Percentiles rank a stretch among this genome's conserved stretches.
Conservation (phyloP, 192 early-diverging fungal genomes). For the Neocallimastix lanati region DNA sequence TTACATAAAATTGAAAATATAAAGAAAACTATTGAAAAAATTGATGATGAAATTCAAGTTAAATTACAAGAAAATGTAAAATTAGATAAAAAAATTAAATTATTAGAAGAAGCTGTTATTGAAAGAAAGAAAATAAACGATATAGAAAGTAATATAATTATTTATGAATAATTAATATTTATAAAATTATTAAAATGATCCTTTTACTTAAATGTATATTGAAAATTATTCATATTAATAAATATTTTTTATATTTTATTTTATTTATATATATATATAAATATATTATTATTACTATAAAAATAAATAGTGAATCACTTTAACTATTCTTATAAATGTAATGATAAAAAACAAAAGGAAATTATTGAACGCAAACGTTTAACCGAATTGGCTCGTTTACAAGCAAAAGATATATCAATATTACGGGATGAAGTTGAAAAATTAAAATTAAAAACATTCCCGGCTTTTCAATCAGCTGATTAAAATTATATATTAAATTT, state of each 20-base stretch:
- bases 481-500: too few relatives aligned
- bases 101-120: slow-evolving; percentile 12
- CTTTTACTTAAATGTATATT: too few relatives aligned
- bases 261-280: too few relatives aligned
- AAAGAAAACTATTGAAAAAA: slow-evolving; percentile 6
- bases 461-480: slow-evolving; percentile 21
- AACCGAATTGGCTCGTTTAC: slow-evolving; percentile 32
- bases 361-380: slow-evolving; percentile 24
- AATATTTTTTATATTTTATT: too few relatives aligned
- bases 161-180: slow-evolving; percentile 1
- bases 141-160: slow-evolving; percentile 17
- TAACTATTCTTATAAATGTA: neutral
- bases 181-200: too few relatives aligned
- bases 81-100: slow-evolving; percentile 13
- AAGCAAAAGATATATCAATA: slow-evolving; percentile 42
- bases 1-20: slow-evolving; percentile 27
- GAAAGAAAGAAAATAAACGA: slow-evolving; percentile 22
- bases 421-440: slow-evolving; percentile 33
- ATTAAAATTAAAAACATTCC: slow-evolving; percentile 31
- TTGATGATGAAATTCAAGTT: slow-evolving; percentile 10
- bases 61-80: slow-evolving; percentile 22
- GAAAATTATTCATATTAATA: too few relatives aligned
- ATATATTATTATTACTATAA: too few relatives aligned
- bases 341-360: slow-evolving; percentile 1
- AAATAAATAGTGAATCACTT: too few relatives aligned